Percentiles rank a stretch among this genome's conserved stretches.
Evolutionary conservation across 2,329 filamentous ascomycete species (phyloP).

Genomic region (Alternaria sp.): DNA sequence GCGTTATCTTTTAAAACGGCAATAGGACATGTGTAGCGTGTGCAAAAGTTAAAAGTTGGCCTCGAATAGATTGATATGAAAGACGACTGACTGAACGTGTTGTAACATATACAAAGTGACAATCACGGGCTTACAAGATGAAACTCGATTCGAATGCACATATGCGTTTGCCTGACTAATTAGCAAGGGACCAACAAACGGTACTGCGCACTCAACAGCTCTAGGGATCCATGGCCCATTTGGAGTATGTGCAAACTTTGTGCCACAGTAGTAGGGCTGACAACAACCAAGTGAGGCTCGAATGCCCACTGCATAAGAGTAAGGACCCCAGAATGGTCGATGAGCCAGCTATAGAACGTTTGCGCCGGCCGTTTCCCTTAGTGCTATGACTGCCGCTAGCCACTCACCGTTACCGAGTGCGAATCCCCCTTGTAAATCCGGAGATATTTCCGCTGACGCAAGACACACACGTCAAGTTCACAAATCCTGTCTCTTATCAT

Average conservation of each 20-base stretch:
- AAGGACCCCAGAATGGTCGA: background rate
- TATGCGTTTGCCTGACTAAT: background rate
- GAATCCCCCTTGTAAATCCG: background rate
- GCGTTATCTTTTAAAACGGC: background rate
- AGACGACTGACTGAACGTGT: background rate
- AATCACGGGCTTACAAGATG: background rate
- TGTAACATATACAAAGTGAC: background rate
- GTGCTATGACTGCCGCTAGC: background rate
- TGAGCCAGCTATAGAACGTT: background rate
- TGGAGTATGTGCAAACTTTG: background rate
- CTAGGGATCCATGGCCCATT: background rate
- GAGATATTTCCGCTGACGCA: background rate
- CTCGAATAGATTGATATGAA: background rate
- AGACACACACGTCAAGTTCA: background rate
- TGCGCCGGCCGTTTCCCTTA: background rate
- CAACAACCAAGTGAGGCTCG: background rate
- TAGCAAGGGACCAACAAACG: background rate
- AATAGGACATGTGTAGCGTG: background rate
- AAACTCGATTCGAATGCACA: background rate
- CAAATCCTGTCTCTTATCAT: background rate
- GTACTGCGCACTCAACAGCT: background rate
- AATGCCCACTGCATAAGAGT: background rate
- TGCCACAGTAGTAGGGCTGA: background rate
- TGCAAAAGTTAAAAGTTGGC: background rate
- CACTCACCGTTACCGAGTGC: background rate